phyloP scores from a whole-genome alignment of 768 basidiomycete species.

The Clavaria fumosa region DNA sequence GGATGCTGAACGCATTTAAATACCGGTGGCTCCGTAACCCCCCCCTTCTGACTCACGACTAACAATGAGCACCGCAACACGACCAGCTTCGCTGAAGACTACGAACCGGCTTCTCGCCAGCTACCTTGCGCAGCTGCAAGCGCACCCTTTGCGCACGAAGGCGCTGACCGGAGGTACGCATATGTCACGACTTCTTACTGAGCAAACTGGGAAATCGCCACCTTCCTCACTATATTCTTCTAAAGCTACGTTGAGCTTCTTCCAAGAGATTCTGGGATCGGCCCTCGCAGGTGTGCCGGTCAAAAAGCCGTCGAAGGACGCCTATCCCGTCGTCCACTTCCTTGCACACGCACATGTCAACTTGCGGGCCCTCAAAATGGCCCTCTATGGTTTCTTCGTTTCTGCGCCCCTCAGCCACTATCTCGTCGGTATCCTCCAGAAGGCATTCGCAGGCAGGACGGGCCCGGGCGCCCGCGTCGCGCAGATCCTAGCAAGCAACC shows the following conservation, averaged over 20 bases:
- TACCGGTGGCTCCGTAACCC: too few relatives aligned
- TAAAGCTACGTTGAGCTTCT: constrained; percentile 38
- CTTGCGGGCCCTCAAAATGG: constrained; percentile 69
- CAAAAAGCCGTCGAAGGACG: constrained; percentile 33
- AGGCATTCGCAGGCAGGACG: constrained; percentile 60
- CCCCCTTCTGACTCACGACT: too few relatives aligned
- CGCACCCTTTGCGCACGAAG: constrained; percentile 69
- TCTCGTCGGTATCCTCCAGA: constrained; percentile 59
- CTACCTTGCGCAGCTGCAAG: constrained; percentile 53
- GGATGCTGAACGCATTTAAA: too few relatives aligned
- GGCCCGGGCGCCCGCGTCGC: constrained; percentile 44
- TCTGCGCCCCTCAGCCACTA: constrained; percentile 71
- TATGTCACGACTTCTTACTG: constrained; percentile 1
- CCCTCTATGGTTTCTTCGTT: constrained; percentile 65
- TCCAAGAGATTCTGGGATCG: constrained; percentile 74
- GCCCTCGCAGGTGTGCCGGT: constrained; percentile 49
- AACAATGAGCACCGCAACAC: too few relatives aligned
- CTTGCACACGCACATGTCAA: constrained; percentile 47
- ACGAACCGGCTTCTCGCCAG: constrained; percentile 40
- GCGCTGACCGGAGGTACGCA: constrained; percentile 51
- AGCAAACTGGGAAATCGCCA: too few relatives aligned
- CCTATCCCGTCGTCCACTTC: constrained; percentile 33
- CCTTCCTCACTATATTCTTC: too few relatives aligned
- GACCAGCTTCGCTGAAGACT: too few relatives aligned
- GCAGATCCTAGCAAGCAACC: constrained; percentile 63